Evolutionary conservation across 2,329 filamentous ascomycete genomes (phyloP), one percentile per base, ranked within the genome.

Genomic region (Nothophoma quercina): DNA sequence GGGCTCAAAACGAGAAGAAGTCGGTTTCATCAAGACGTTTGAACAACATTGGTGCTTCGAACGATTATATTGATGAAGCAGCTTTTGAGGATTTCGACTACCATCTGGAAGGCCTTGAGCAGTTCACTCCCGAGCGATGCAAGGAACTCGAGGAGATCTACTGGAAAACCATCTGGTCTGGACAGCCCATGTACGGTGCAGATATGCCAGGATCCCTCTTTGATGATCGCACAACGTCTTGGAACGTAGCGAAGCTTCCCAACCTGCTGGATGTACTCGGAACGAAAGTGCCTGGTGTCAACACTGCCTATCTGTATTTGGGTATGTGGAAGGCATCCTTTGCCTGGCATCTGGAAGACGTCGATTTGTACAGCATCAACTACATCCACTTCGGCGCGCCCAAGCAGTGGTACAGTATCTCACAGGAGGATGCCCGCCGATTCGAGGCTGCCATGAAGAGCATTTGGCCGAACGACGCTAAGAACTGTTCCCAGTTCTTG

Each of bases 301-400:
- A 99, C 69, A 99, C 93, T 1, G 93, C 95, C 2, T 99, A 99
- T 70, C 84, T 99, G 1, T 99, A 99, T 70, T 82, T 99, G 54
- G 95, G 95, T 34, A 99, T 99, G 95, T 99, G 95, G 95, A 98
- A 98, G 75, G 93, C 95, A 10, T 98, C 95, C 0, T 99, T 99
- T 73, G 95, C 95, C 7, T 99, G 95, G 95, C 95, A 99, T 83
- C 79, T 99, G 45, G 95, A 99, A 73, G 95, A 99, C 72, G 93
- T 99, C 33, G 95, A 99, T 78, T 84, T 99, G 4, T 99, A 99
- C 85, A 98, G 93, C 73, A 99, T 99, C 82, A 99, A 99, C 78
- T 99, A 97, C 74, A 92, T 99, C 54, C 95, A 99, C 70, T 99
- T 99, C 73, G 95, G 95, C 47, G 95, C 95, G 1, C 95, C 95